Evolutionary conservation across 345 rosid species (phyloP), one percentile per base, ranked within the genome.

Genomic region (Melaleuca quinquenervia): DNA sequence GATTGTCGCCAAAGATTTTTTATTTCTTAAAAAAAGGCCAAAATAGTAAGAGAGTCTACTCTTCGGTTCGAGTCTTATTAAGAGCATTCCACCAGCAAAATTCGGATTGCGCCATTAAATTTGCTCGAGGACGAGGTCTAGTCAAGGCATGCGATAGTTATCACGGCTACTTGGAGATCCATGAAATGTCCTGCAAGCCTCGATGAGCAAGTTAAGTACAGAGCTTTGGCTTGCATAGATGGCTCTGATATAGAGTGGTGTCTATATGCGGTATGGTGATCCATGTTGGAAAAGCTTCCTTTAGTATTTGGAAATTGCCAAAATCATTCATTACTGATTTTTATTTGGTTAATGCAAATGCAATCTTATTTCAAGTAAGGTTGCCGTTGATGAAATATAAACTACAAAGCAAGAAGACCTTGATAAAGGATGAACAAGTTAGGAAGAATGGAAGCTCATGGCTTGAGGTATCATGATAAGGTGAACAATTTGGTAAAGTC

Each of bases 181-280:
- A 29, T 15, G 22, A 64, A 64, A 29, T 0, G 29, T 8, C 6
- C 7, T 29, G 11, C 1, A 29, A 29, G 3, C 15, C 44, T 14
- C 22, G 3, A 15, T 15, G 0, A 29, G 14, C 8, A 29, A 1
- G 2, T 62, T 29, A 29, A 62, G 7, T 62, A 0, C 3, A 29
- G 5, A 29, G 1, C 18, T 62, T 29, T 29, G 3, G 11, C 22
- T 0, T 29, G 1, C 3, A 0, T 1, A n/a, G 13, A n/a, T 58
- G 27, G 4, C 70, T n/a, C 2, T 58, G 3, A 29, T 1, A 1
- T 6, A 29, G 0, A 60, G 9, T 15, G 3, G 5, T 27, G n/a
- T n/a, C 3, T 29, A 0, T 44, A 15, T 1, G 5, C 2, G 7
- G 1, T 7, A n/a, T 29, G 8, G 36, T 62, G 44, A 14, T 14